Evolutionary conservation across 495 filamentous ascomycete genomes (phyloP).

Genomic region (Margaritispora aquatica): DNA sequence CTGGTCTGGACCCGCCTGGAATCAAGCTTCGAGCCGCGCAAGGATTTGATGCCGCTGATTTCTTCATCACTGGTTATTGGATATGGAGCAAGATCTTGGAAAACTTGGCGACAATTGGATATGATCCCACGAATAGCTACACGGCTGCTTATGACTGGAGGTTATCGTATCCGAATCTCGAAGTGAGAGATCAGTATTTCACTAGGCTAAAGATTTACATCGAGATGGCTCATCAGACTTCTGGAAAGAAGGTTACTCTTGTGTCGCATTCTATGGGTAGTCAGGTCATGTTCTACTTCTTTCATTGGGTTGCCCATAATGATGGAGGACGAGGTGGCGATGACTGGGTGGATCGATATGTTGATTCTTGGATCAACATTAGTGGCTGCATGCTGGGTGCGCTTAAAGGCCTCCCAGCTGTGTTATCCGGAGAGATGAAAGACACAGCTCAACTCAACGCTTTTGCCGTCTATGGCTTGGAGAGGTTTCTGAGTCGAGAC

Average conservation of each 20-base stretch:
- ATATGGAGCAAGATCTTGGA: conserved; percentile 99
- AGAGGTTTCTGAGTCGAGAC: conserved; percentile 86
- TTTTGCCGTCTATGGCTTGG: conserved; percentile 95
- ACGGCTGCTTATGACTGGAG: conserved; percentile 97
- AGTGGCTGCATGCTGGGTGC: conserved; percentile 97
- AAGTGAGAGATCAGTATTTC: conserved; percentile 89
- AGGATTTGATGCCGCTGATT: conserved; percentile 98
- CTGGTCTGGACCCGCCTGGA: conserved; percentile 85
- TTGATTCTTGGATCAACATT: conserved; percentile 97
- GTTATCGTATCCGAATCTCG: conserved; percentile 84
- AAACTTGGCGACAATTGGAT: conserved; percentile 90
- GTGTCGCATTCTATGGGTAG: conserved; percentile 95
- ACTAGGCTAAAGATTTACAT: conserved; percentile 83
- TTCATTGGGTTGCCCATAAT: conserved; percentile 89
- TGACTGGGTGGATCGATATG: conserved; percentile 82
- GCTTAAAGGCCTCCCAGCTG: conserved; percentile 82
- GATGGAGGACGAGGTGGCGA: conserved; percentile 74
- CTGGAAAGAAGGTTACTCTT: conserved; percentile 75
- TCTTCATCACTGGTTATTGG: conserved; percentile 88
- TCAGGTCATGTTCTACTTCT: conserved; percentile 93
- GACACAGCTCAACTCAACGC: conserved; percentile 95
- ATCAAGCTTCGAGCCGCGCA: conserved; percentile 93
- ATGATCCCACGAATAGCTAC: conserved; percentile 92
- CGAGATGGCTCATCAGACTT: conserved; percentile 65
- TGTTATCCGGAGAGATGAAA: conserved; percentile 95